A percentile compares a stretch with the other conserved stretches of the same genome.
Conservation (phyloP, 768 basidiomycete genomes). For the Sarcodon sp. region DNA sequence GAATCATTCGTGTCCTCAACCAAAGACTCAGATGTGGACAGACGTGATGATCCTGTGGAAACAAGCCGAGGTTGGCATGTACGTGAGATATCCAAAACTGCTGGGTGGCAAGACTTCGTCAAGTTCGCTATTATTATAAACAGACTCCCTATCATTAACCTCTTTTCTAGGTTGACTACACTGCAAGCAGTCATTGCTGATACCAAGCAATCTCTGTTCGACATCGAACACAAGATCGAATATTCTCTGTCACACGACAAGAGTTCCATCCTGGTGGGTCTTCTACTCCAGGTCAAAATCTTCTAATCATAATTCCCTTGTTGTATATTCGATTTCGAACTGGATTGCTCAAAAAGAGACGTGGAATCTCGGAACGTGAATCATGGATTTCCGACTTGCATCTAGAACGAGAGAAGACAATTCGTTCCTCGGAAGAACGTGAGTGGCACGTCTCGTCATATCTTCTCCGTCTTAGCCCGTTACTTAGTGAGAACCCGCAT, state of each 20-base stretch:
- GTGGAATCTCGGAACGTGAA: constrained; percentile 57
- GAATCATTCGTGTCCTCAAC: constrained; percentile 7
- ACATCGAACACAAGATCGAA: constrained; percentile 20
- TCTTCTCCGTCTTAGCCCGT: no score
- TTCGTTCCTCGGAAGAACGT: no score
- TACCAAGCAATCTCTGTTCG: constrained; percentile 20
- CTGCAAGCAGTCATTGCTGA: constrained; percentile 26
- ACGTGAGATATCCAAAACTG: constrained; percentile 27
- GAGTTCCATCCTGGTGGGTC: constrained; percentile 11
- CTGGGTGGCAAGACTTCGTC: constrained; percentile 56
- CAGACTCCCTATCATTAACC: not conserved
- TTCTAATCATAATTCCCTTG: constrained; percentile 2
- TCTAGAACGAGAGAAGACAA: no score
- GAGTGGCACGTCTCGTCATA: not conserved
- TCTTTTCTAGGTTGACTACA: constrained; percentile 22
- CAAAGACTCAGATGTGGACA: constrained; percentile 1
- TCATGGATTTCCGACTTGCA: constrained; percentile 37
- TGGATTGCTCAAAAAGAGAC: no score
- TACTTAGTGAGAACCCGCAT: constrained; percentile 30
- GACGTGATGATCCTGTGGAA: not conserved
- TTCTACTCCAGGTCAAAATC: not conserved
- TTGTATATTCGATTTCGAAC: not conserved
- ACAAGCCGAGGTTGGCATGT: not conserved
- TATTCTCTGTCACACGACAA: constrained; percentile 13
- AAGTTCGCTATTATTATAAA: constrained; percentile 28